Base-by-base conservation (phyloP, 768 basidiomycete species). In the Lactifluus pinguis region DNA sequence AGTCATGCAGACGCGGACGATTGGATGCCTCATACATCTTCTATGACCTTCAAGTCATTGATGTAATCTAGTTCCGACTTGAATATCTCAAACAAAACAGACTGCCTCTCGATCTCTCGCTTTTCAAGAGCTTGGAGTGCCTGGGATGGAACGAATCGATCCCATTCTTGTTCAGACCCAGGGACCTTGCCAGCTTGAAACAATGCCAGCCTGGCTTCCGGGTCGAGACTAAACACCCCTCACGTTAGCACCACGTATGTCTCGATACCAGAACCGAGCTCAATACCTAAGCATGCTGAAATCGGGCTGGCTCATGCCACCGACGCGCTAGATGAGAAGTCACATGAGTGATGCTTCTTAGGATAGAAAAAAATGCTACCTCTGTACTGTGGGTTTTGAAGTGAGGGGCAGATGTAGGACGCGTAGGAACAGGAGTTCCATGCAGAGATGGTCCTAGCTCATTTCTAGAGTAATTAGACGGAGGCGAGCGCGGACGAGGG, bases 21-120 rank as follows among this genome's bases (percentile, higher is more conserved):
- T 6, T 39, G 10, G 17, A 21, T 10, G 13, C n/a, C 48, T 62
- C 71, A 34, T 62, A 90, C 91, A 70, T 89, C 79, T 74, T 83
- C 73, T 64, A 89, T 74, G 60, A 85, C 71, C 68, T 84, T 79
- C 52, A 99, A 72, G 73, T 98, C 95, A 34, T 80, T 72, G 11
- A 93, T 87, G 70, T 97, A 98, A 61, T 92, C 87, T 63, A 85
- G 80, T 74, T 99, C 97, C 0, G 87, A 85, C 71, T 91, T 87
- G 72, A 98, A 85, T 25, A 95, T 74, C 70, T 98, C 95, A 66
- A 94, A 95, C 6, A 99, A 79, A 42, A 85, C 83, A 29, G 84
- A 89, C 71, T 98, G 94, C 49, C 94, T 80, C 60, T 87, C 83
- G 21, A 94, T 85, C 70, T 97, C 93, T 53, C 81, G 72, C 69